Base-by-base conservation (phyloP, 495 filamentous ascomycete genomes). In the Oleoguttula mirabilis region DNA sequence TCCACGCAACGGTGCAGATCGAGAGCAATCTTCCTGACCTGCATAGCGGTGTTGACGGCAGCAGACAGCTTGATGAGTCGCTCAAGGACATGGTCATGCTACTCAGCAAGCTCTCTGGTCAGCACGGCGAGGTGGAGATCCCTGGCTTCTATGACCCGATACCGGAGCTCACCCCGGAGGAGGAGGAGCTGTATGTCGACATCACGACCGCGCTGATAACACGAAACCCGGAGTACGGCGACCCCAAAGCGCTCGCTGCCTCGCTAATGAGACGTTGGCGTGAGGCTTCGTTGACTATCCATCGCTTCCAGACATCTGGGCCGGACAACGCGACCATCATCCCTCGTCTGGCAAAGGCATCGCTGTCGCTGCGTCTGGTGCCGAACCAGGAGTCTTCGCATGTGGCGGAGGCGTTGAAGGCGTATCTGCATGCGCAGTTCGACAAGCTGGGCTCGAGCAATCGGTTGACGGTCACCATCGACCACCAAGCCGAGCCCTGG, bases 401-500 rank as follows among this genome's bases (percentile, higher is more conserved):
- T n/a, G 72, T 95, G 21, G 79, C 81, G 7, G 63, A 66, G 19
- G 66, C 67, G 2, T 68, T 98, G 19, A 75, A 68, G 6, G 54
- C 65, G 3, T 90, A 77, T 50, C 67, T 94, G 1, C 61, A 73
- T 25, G 60, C 72, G n/a, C 75, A 84, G 43, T 98, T 92, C 52
- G 69, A 63, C 1, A 57, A 69, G 3, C 71, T 95, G 1, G 77
- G 76, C 24, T 82, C 82, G 4, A 75, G 81, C 37, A 96, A 98
- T 49, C 72, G 73, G 21, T 72, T 96, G 31, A 80, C 74, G 1
- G 75, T 98, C 19, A 73, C 75, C 21, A 86, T 96, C 48, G 85
- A 90, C 33, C 86, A 93, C 48, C 80, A 84, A 58, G 88, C 90
- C 1, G 90, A 98, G 55, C 84, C 90, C 12, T 98, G 90, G 90